These are phyloP conservation scores for Phytophthora pseudosyringae DNA, from an alignment of 352 stramenopile genomes.

Conservation along the genomic window DNA sequence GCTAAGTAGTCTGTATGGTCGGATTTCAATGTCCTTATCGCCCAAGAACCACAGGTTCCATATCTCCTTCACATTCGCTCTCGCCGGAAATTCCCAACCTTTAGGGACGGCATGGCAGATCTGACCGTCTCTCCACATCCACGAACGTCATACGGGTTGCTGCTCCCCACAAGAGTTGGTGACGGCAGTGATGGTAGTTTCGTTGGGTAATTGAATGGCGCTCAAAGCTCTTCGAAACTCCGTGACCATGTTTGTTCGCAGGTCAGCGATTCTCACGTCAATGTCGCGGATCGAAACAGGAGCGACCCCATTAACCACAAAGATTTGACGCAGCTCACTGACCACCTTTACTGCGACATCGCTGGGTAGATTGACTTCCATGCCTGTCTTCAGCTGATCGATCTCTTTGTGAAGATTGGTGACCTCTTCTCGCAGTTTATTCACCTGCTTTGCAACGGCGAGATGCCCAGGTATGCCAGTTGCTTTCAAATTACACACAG, in stretches of 20 bases:
- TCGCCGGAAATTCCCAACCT: conserved; percentile 12
- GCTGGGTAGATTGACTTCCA: not conserved
- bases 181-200: too few species aligned
- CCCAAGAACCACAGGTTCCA: conserved; percentile 17
- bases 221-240: too few species aligned
- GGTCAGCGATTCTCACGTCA: too few species aligned
- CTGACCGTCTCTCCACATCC: conserved; percentile 2
- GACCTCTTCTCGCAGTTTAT: not conserved
- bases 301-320: conserved; percentile 9
- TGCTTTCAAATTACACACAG: conserved; percentile 6
- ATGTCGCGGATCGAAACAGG: conserved; percentile 3
- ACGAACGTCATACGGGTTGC: not conserved
- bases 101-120: conserved; percentile 6
- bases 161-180: too few species aligned
- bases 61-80: not conserved
- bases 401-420: not conserved
- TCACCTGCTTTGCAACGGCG: conserved; percentile 8
- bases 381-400: not conserved
- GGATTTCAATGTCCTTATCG: not conserved
- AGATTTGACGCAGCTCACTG: conserved; percentile 7
- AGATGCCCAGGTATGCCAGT: conserved; percentile 18
- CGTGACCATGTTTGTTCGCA: not conserved
- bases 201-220: too few species aligned
- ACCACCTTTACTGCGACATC: conserved; percentile 7
- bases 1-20: not conserved